Base-by-base conservation (phyloP, 2,329 filamentous ascomycete species). In the Alternaria novae-zelandiae region DNA sequence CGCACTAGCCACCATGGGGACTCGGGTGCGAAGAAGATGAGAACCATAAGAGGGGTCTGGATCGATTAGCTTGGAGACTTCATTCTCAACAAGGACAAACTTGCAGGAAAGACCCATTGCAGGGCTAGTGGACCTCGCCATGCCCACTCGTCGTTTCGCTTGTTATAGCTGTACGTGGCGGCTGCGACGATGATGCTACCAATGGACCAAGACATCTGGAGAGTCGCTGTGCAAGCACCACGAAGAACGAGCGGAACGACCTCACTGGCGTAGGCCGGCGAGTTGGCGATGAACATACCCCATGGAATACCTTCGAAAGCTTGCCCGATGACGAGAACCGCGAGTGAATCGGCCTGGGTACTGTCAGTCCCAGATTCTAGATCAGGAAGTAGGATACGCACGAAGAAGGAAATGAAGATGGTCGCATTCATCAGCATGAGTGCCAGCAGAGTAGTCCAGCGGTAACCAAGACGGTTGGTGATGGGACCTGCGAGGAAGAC, bases 191-290 rank as follows among this genome's bases (percentile, higher is more conserved):
- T 87, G 75, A 89, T 89, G 32, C 78, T 74, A 23, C 87, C 87
- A 70, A 89, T 86, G 17, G 87, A 85, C 87, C 87, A 89, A 78
- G 86, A 87, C 86, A 89, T 88, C 75, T 89, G 87, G 69, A 89
- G 71, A 82, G 86, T 89, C 73, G 87, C 85, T 4, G 87, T 89
- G 3, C 83, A 83, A 11, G 86, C 84, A 57, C 85, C 87, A 74
- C 87, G 80, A 60, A 90, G 78, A 68, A 79, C 80, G 54, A 89
- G 82, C 5, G 87, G 87, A 4, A 89, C 86, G 57, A 90, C 87
- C 75, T 90, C 88, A 69, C 78, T 79, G 70, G 84, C 87, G 78
- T 89, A 90, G 8, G 87, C 87, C 1, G 87, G 87, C 4, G 87
- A 84, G 72, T 88, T 89, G 70, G 87, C 86, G 68, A 88, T 87